A percentile compares a stretch with the other conserved stretches of the same genome.
Evolutionary conservation across 495 filamentous ascomycete species (phyloP).

Genomic region (Letharia lupina): DNA sequence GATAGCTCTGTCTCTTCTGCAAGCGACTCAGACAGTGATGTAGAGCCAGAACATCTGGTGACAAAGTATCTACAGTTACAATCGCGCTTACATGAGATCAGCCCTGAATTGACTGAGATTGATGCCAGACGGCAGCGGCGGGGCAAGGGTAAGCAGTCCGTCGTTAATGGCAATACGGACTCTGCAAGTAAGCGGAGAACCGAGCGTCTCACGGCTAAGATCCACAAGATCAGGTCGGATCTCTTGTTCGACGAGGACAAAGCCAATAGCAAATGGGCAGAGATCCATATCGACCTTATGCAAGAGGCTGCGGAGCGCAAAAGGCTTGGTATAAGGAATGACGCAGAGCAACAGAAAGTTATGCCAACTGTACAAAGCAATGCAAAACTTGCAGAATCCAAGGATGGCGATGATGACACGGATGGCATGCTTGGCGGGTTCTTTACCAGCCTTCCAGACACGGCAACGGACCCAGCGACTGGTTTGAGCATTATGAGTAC

Average conservation of each 20-base stretch:
- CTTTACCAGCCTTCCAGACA: constrained; percentile 19
- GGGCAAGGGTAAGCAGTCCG: constrained; percentile 31
- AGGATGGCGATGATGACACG: constrained; percentile 6
- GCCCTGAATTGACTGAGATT: constrained; percentile 18
- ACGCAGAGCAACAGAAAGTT: background rate
- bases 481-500: constrained; percentile 6
- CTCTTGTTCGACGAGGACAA: constrained; percentile 73
- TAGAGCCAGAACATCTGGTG: constrained; percentile 23
- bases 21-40: constrained; percentile 23
- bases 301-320: constrained; percentile 40
- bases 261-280: constrained; percentile 67
- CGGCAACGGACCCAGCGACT: constrained; percentile 1
- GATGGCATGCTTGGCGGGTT: constrained; percentile 19
- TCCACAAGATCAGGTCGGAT: constrained; percentile 72
- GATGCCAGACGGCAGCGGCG: constrained; percentile 27
- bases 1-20: background rate
- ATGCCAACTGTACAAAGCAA: background rate
- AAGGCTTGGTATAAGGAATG: constrained; percentile 22
- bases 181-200: constrained; percentile 47
- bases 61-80: constrained; percentile 20
- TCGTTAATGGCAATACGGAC: constrained; percentile 49
- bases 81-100: constrained; percentile 17
- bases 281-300: constrained; percentile 56
- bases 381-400: background rate
- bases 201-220: constrained; percentile 57